Evolutionary conservation across 495 filamentous ascomycete genomes (phyloP), one percentile per base, ranked within the genome.

Genomic region (Lentithecium fluviatile): DNA sequence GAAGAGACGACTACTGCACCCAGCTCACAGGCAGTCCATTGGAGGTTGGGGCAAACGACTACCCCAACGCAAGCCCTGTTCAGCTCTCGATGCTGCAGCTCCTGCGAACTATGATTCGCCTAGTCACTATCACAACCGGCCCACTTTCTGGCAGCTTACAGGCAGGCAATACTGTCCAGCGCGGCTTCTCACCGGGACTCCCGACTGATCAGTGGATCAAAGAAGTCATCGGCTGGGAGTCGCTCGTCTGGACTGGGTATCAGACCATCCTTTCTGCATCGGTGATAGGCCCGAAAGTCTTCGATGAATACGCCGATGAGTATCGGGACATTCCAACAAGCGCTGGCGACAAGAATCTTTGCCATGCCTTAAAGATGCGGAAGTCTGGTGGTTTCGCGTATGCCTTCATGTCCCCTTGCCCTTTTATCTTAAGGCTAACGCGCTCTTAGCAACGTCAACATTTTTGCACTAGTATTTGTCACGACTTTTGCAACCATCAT

Each of bases 351-450:
- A 11, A 32, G 40, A 2, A 46, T 12, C 53, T 57, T 2, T 57
- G 53, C 42, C 15, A 48, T 3, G 6, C 20, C 1, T 2, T 29
- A 15, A 24, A 34, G 53, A 47, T 57, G 53, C 10, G 53, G 17
- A 57, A 57, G 29, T 19, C 38, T 19, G 53, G 53, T 46, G 53
- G 53, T 8, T 46, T 57, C 34, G 43, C n/a, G 24, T 52, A 52
- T 5, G 49, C 29, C 15, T 23, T 6, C 40, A 4, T 43, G 13
- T n/a, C 6, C 5, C 15, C 17, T 3, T 15, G n/a, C 15, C 6
- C 2, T 52, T 3, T 13, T 15, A 17, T 32, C 3, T 24, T 37
- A 52, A 3, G 6, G 20, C 32, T 32, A 6, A 32, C 19, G 10
- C 7, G 5, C 19, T 49, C 45, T 2, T 19, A 52, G 49, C 15